These are phyloP conservation scores for Teratosphaeria gauchensis DNA, from an alignment of 2,329 filamentous ascomycete genomes.

Conservation along the genomic window DNA sequence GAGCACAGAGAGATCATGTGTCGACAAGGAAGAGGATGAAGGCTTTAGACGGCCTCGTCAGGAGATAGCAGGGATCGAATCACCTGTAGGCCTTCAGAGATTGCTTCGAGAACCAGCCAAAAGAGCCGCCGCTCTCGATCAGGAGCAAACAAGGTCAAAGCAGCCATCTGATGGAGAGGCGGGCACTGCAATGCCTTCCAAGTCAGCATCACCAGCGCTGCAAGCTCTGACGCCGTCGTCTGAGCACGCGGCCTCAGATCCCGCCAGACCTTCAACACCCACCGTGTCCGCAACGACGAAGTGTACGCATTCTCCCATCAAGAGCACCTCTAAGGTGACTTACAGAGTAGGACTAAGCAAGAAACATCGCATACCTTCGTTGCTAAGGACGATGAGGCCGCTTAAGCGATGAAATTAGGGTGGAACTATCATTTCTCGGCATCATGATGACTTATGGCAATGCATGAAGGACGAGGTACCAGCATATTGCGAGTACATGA, in stretches of 20 bases:
- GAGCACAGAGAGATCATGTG: slow-evolving; percentile 13
- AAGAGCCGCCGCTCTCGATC: background rate
- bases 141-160: background rate
- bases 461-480: no score
- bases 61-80: background rate
- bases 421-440: background rate
- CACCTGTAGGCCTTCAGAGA: background rate
- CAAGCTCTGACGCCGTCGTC: slow-evolving; percentile 6
- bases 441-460: background rate
- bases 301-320: slow-evolving; percentile 16
- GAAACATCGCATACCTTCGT: slow-evolving; percentile 37
- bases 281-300: background rate
- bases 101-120: background rate
- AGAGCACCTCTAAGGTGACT: slow-evolving; percentile 25
- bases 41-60: no score
- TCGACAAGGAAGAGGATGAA: slow-evolving; percentile 32
- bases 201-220: background rate
- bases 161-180: background rate
- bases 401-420: background rate
- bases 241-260: slow-evolving; percentile 3
- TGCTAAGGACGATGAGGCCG: slow-evolving; percentile 25
- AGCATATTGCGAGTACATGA: no score
- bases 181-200: background rate
- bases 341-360: slow-evolving; percentile 42
- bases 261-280: slow-evolving; percentile 8